Conservation (phyloP, 805 yeast genomes). For the Ogataea ramenticola region DNA sequence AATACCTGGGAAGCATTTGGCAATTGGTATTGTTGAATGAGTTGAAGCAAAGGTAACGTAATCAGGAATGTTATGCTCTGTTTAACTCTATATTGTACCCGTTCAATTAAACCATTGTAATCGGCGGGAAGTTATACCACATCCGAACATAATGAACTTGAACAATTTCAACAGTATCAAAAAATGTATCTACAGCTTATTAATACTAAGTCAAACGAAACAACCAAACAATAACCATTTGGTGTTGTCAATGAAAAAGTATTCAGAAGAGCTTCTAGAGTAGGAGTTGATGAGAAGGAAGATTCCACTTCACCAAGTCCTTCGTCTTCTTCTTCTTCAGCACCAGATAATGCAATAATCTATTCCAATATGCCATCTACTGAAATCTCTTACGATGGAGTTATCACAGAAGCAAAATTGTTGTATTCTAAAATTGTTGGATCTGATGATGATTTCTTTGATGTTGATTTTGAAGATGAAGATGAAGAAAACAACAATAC, state of each 20-base stretch:
- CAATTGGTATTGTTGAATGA: too few species aligned
- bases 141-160: too few species aligned
- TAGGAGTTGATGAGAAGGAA: slow-evolving; percentile 2
- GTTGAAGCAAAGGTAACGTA: too few species aligned
- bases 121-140: too few species aligned
- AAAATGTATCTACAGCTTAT: too few species aligned
- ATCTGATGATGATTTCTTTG: slow-evolving; percentile 91
- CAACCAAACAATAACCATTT: too few species aligned
- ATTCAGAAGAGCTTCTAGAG: slow-evolving; percentile 26
- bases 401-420: slow-evolving; percentile 70
- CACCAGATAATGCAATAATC: slow-evolving; percentile 40
- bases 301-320: slow-evolving; percentile 6
- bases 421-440: slow-evolving; percentile 80
- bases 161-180: too few species aligned
- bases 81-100: too few species aligned
- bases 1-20: too few species aligned
- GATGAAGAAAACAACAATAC: slow-evolving; percentile 63
- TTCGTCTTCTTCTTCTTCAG: slow-evolving; percentile 23
- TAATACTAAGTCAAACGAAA: too few species aligned
- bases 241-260: slow-evolving; percentile 40
- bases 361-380: slow-evolving; percentile 64
- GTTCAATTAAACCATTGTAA: too few species aligned
- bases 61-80: too few species aligned
- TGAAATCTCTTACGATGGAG: slow-evolving; percentile 89
- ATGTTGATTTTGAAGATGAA: slow-evolving; percentile 93